phyloP scores from a whole-genome alignment of 73 alveolate species.

The Blepharisma stoltei region DNA sequence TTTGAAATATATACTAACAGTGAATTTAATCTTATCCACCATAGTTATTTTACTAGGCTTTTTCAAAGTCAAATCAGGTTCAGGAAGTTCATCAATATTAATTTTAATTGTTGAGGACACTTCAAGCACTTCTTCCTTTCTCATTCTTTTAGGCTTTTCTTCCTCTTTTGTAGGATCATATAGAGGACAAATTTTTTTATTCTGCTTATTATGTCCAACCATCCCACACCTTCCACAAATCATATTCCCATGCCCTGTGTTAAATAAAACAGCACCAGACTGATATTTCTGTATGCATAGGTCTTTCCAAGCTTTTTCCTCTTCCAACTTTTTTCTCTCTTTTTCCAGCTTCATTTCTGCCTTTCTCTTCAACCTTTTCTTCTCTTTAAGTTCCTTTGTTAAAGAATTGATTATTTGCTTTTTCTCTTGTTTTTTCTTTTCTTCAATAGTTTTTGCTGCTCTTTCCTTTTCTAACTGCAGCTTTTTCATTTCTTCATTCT shows the following conservation, averaged over 20 bases:
- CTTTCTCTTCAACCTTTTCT: constrained; percentile 35
- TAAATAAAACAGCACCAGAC: constrained; percentile 24
- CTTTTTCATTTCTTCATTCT: constrained; percentile 33
- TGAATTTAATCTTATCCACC: too few relatives aligned
- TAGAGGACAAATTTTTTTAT: background rate
- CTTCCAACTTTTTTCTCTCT: constrained; percentile 35
- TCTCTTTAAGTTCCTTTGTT: constrained; percentile 22
- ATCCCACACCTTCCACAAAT: constrained; percentile 23
- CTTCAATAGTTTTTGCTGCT: constrained; percentile 29
- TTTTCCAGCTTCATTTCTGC: constrained; percentile 46
- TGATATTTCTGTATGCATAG: constrained; percentile 1
- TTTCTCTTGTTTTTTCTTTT: constrained; percentile 41
- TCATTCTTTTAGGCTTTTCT: background rate
- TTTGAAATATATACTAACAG: too few relatives aligned
- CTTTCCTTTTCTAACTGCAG: background rate
- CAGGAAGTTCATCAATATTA: background rate
- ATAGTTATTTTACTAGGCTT: constrained; percentile 12
- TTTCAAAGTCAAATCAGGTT: background rate
- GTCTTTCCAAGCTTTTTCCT: constrained; percentile 17
- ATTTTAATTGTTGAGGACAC: background rate
- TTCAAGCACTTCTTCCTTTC: constrained; percentile 5
- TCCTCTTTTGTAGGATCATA: constrained; percentile 24
- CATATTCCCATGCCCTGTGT: constrained; percentile 5
- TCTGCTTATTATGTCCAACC: constrained; percentile 13
- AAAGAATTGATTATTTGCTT: constrained; percentile 32